Evolutionary conservation across 83 land plant genomes (phyloP), one percentile per base, ranked within the genome.

Genomic region (Thuja plicata): DNA sequence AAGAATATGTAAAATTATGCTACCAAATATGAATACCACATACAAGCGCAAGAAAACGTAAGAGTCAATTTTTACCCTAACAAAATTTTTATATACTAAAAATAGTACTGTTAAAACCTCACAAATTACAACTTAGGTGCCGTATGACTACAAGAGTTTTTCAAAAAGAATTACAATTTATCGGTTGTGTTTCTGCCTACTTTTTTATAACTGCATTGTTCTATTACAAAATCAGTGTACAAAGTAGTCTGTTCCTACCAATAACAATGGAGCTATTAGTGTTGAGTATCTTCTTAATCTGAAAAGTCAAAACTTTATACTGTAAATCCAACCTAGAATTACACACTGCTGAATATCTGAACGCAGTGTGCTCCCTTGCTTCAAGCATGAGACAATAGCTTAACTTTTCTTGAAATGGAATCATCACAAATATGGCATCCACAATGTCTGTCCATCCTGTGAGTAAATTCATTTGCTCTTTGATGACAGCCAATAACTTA

Each of bases 311-410:
- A 76, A 76, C 79, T 76, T 66, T 27, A 66, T 66, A 66, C 73
- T 66, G 79, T 35, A 76, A 76, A 76, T 32, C 79, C 38, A 76
- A 76, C 79, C 79, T 76, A 76, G 79, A 76, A 34, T 76, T 74
- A 74, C 79, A 76, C 32, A 8, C 38, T 32, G 79, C 79, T 76
- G 79, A 12, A 76, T 13, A 34, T 27, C 79, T 76, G 73, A 76
- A 35, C 79, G 38, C 19, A 34, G 79, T 34, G 17, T 15, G 40
- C 15, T 3, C 38, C 79, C 79, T 76, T 76, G 17, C 79, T 76
- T 76, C 79, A 34, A 76, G 79, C 38, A 34, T 35, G 35, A 3
- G 40, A 15, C 79, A 76, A 13, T 13, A 13, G 38, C 79, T 76
- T 15, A 76, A 34, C 40, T 35, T 74, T 76, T 17, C 17, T 35